Base-by-base conservation (phyloP, 106 monocot species). In the Acorus gramineus region DNA sequence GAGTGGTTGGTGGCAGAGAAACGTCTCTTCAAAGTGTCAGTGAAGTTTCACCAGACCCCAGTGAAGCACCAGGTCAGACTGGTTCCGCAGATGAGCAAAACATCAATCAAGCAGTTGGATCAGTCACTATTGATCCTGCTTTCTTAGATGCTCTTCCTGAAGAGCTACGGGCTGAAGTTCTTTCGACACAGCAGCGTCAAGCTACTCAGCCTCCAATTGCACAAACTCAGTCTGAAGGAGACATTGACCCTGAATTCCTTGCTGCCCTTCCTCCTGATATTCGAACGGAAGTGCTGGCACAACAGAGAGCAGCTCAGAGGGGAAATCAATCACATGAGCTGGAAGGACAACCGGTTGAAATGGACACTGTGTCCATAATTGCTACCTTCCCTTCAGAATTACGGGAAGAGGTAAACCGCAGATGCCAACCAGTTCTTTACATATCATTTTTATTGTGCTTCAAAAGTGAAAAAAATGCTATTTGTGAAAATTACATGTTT, bases 231-330 rank as follows among this genome's bases (percentile, higher is more conserved):
- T 56, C 72, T 50, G 74, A 85, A 55, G 81, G 69, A 11, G 98
- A 99, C 13, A 99, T 99, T 55, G 98, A 99, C 79, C 98, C 98
- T 55, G 98, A 99, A 79, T 99, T 99, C 76, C 91, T 99, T 69
- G 98, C 98, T 79, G 98, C 98, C 49, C 89, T 99, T 70, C 98
- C 98, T 4, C 86, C 92, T 65, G 98, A 99, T 82, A 99, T 99
- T 53, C 81, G 92, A 10, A 85, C 92, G 56, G 98, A 99, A 69
- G 92, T 99, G 13, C 59, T 99, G 55, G 92, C 89, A 28, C 92
- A 99, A 57, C 98, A 99, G 62, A 85, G 85, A 28, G 28, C 28
- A 62, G 92, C 92, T 46, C 98, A 99, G 69, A 73, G 92, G 70
- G 65, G 74, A 55, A 85, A 79, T 52, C 88, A 89, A 45, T 81